phyloP scores from a whole-genome alignment of 345 rosid genomes.

The Theobroma cacao region DNA sequence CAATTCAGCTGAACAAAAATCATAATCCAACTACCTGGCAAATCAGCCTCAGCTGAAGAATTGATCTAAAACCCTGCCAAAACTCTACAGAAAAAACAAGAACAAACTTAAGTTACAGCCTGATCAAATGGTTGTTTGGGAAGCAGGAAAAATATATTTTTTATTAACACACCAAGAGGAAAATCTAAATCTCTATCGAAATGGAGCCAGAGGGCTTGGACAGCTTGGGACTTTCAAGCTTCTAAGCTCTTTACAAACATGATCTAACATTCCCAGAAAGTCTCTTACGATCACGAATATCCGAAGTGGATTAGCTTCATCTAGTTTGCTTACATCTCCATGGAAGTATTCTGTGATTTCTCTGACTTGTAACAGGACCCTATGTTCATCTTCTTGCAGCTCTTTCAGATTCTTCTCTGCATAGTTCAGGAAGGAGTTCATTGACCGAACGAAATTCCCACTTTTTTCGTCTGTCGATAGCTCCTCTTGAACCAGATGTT shows the following conservation, averaged over 20 bases:
- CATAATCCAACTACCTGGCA: too few species aligned
- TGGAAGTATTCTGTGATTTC: slow-evolving; percentile 92
- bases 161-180: slow-evolving; percentile 6
- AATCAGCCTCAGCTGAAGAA: background rate
- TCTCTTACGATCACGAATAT: slow-evolving; percentile 98
- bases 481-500: slow-evolving; percentile 43
- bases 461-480: slow-evolving; percentile 43
- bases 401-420: slow-evolving; percentile 65
- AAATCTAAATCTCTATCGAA: slow-evolving; percentile 44
- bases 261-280: slow-evolving; percentile 91
- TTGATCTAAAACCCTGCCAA: background rate
- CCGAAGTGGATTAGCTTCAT: slow-evolving; percentile 79
- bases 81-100: background rate
- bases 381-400: slow-evolving; percentile 66
- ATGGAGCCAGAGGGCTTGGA: slow-evolving; percentile 82
- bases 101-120: background rate
- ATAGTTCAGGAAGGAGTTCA: slow-evolving; percentile 52
- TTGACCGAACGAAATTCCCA: slow-evolving; percentile 46
- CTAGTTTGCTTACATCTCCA: slow-evolving; percentile 71
- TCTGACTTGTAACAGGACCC: slow-evolving; percentile 64
- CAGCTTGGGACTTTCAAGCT: slow-evolving; percentile 52
- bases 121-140: background rate
- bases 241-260: slow-evolving; percentile 87
- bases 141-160: background rate
- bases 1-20: too few species aligned